Evolutionary conservation across 2,329 filamentous ascomycete genomes (phyloP).

Genomic region (Fusarium humuli): DNA sequence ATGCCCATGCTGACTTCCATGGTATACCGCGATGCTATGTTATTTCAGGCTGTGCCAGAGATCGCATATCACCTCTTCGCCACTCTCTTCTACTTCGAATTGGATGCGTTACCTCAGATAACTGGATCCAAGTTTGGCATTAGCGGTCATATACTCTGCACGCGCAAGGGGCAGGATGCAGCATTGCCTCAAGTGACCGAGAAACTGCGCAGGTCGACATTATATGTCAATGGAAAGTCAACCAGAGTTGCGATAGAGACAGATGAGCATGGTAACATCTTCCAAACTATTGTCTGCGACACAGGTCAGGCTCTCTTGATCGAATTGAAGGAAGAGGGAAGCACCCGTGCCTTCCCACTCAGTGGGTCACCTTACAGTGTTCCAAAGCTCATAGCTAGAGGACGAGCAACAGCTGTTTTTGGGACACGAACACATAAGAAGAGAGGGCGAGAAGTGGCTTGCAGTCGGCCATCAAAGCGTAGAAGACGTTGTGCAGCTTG

Average conservation of each 20-base stretch:
- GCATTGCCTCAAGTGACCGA: conserved; percentile 1
- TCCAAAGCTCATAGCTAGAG: not conserved
- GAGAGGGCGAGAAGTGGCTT: not conserved
- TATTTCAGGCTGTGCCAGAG: not conserved
- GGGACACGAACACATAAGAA: conserved; percentile 12
- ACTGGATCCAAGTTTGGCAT: not conserved
- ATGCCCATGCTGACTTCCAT: conserved; percentile 4
- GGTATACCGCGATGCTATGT: not conserved
- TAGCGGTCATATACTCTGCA: not conserved
- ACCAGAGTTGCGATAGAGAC: not conserved
- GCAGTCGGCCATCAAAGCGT: conserved; percentile 14
- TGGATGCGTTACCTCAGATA: not conserved
- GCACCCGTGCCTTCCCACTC: not conserved
- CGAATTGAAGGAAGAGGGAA: conserved; percentile 10
- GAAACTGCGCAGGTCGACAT: not conserved
- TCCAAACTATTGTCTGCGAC: not conserved
- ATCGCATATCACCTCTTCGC: conserved; percentile 2
- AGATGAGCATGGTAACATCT: conserved; percentile 7
- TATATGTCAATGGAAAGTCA: conserved; percentile 10
- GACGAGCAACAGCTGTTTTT: conserved; percentile 6
- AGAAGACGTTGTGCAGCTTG: conserved; percentile 3
- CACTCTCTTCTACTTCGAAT: conserved; percentile 16
- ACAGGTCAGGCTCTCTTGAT: conserved; percentile 4
- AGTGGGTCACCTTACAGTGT: conserved; percentile 10
- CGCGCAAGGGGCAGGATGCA: conserved; percentile 3